Conservation (phyloP, 1,284 basidiomycete species). For the Heterobasidion annosum region DNA sequence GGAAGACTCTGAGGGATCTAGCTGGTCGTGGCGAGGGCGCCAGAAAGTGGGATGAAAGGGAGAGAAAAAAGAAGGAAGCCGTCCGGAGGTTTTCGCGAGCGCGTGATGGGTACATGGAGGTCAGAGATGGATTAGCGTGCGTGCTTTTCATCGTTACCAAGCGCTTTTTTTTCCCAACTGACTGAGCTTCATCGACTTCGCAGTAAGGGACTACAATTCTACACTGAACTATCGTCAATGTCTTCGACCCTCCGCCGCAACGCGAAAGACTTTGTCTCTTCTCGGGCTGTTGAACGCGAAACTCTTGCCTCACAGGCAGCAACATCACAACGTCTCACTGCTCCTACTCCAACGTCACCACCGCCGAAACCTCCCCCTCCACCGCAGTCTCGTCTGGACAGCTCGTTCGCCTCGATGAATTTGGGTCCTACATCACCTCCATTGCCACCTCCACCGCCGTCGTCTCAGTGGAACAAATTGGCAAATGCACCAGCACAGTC, state of each 20-base stretch:
- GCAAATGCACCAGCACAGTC: conserved; percentile 11
- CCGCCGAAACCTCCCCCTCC: conserved; percentile 35
- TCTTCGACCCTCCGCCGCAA: conserved; percentile 51
- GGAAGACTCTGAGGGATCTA: conserved; percentile 66
- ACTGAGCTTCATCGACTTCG: conserved; percentile 7
- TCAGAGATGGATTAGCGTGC: conserved; percentile 75
- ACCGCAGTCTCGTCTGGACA: conserved; percentile 31
- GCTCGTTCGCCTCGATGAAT: conserved; percentile 34
- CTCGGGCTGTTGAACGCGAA: conserved; percentile 67
- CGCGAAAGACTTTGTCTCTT: conserved; percentile 53
- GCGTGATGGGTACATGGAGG: conserved; percentile 80
- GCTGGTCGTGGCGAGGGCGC: conserved; percentile 65
- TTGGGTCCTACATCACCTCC: conserved; percentile 8
- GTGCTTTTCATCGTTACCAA: conserved; percentile 22
- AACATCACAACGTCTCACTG: conserved; percentile 52
- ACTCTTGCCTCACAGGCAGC: conserved; percentile 63
- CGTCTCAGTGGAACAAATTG: conserved; percentile 1
- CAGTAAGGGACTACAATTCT: conserved; percentile 86
- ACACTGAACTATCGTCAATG: conserved; percentile 72
- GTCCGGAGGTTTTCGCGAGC: conserved; percentile 66
- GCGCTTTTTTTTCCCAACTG: background rate
- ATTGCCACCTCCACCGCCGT: conserved; percentile 8
- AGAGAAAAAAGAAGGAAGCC: conserved; percentile 68
- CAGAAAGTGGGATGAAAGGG: conserved; percentile 72
- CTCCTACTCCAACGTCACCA: conserved; percentile 29